Evolutionary conservation across 1,284 basidiomycete genomes (phyloP), one percentile per base, ranked within the genome.

Genomic region (Papiliotrema nemorosa): DNA sequence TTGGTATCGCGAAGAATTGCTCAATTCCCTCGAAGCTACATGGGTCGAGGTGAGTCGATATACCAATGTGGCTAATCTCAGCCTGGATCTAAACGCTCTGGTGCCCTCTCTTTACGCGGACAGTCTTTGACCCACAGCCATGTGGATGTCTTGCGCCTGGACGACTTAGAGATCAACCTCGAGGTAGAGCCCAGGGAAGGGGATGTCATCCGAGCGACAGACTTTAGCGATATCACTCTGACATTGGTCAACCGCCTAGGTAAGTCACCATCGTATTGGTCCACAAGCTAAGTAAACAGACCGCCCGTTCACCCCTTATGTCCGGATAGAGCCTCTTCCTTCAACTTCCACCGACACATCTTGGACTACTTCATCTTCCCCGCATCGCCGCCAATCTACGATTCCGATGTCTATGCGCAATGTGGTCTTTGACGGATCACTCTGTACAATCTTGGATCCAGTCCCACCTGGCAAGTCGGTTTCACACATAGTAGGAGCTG

Each of bases 1-100:
- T 76, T 97, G 93, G 94, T 93, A 92, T 67, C 81, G 92, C 26
- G 88, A 97, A 68, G 83, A 85, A 56, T 75, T 97, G 12, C 81
- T 96, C 61, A 80, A 81, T 37, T 75, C 77, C 38, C 70, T 96
- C 5, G 77, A 74, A 18, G 86, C 85, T 9, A 78, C 76, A 13
- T 97, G 93, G 93, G 82, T 80, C 63, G 91, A 97, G 80, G 89
- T 88, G 53, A 55, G 79, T 50, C 6, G 36, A 24, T 24, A 40
- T 36, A 26, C 25, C 33, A 31, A 44, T 29, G 14, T 10, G 33
- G 21, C 37, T 31, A 10, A 35, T n/a, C 22, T 20, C 14, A 92
- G 88, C 84, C 82, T 38, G 86, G 85, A 33, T 87, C 87, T 1
- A 79, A 77, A 25, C 83, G 91, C 20, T 77, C 77, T 5, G 91